Evolutionary conservation across 1,284 basidiomycete species (phyloP).

Genomic region (Anthracocystis setariae): DNA sequence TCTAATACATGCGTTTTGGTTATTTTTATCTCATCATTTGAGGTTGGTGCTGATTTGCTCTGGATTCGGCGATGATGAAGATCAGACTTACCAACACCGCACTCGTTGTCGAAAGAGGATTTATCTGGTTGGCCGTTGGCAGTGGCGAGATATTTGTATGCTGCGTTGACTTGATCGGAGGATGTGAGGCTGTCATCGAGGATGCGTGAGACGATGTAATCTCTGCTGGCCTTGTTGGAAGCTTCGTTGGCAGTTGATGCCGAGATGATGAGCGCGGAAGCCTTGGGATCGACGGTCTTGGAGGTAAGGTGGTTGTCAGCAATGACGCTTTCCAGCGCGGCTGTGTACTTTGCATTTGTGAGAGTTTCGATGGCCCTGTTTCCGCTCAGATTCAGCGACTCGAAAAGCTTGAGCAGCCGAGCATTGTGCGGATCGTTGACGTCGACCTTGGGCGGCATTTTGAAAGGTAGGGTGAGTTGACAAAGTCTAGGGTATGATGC

Average conservation of each 20-base stretch:
- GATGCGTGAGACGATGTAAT: conserved; percentile 78
- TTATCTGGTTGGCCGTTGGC: conserved; percentile 74
- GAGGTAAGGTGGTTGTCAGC: conserved; percentile 66
- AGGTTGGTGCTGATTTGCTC: conserved; percentile 15
- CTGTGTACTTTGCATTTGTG: conserved; percentile 60
- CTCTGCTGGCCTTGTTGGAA: conserved; percentile 73
- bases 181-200: conserved; percentile 79
- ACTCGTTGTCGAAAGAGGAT: conserved; percentile 80
- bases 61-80: background rate
- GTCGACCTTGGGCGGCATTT: conserved; percentile 73
- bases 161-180: conserved; percentile 80
- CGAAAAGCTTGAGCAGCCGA: conserved; percentile 76
- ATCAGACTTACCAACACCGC: conserved; percentile 85
- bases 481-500: conserved; percentile 5
- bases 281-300: conserved; percentile 78
- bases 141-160: conserved; percentile 79
- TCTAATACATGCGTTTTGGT: conserved; percentile 64
- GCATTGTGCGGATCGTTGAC: conserved; percentile 70
- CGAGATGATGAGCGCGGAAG: conserved; percentile 76
- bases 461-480: background rate
- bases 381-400: conserved; percentile 80
- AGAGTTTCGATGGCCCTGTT: conserved; percentile 79
- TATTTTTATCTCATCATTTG: conserved; percentile 49
- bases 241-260: conserved; percentile 75
- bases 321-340: conserved; percentile 78